phyloP scores from a whole-genome alignment of 2,329 filamentous ascomycete species.

The Cordyceps pruinosa region DNA sequence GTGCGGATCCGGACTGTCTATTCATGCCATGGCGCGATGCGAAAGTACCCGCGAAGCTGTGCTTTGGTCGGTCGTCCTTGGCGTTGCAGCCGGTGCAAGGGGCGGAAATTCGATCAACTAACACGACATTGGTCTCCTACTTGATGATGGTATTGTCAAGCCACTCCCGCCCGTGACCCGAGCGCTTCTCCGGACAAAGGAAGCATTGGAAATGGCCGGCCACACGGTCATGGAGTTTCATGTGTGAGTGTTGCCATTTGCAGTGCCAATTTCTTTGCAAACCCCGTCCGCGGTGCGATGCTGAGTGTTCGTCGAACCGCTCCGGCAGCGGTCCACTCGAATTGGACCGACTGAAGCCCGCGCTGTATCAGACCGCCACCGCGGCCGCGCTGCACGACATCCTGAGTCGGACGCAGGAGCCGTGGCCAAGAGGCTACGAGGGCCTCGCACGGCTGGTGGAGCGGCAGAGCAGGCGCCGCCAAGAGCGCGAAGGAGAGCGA shows the following conservation, averaged over 20 bases:
- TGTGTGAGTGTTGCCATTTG: neutral
- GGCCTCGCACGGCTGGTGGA: too few species aligned
- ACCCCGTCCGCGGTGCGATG: too few species aligned
- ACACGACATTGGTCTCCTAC: neutral
- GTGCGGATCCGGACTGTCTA: neutral
- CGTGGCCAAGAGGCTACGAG: conserved; percentile 1
- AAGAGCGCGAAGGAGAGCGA: neutral
- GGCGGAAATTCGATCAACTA: too few species aligned
- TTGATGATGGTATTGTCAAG: neutral
- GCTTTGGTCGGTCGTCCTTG: neutral
- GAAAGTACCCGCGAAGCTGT: neutral
- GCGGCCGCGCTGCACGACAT: neutral
- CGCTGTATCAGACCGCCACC: neutral
- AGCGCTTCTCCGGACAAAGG: neutral
- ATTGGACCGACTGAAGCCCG: neutral
- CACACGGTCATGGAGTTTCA: neutral
- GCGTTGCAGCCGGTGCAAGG: neutral
- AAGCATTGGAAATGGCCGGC: neutral
- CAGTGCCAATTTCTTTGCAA: neutral
- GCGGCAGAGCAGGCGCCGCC: neutral
- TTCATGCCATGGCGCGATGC: neutral
- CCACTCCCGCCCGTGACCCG: neutral
- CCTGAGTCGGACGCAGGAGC: neutral
- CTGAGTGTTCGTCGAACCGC: too few species aligned
- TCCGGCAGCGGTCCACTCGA: neutral